Conservation (phyloP, 768 basidiomycete species). For the Rubroboletus satanas region DNA sequence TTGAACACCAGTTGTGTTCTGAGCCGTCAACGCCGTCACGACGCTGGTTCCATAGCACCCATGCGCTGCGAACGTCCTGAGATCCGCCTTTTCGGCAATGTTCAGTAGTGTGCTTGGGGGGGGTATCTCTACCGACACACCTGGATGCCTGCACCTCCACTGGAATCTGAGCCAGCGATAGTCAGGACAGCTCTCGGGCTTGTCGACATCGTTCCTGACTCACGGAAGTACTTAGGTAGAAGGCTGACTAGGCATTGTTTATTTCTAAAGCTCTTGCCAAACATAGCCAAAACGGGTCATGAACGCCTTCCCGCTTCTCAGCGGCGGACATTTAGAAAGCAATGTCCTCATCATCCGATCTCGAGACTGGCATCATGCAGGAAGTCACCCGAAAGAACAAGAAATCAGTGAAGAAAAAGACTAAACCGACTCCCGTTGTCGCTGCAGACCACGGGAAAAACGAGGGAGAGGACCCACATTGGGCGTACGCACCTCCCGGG, state of each 20-base stretch:
- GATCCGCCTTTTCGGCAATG: conserved; percentile 59
- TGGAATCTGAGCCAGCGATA: conserved; percentile 78
- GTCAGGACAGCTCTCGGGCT: conserved; percentile 47
- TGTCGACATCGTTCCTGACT: conserved; percentile 4
- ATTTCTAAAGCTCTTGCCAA: conserved; percentile 27
- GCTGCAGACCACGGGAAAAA: conserved; percentile 38
- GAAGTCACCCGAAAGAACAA: conserved; percentile 10
- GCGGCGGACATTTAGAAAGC: not conserved
- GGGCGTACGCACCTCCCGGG: conserved; percentile 58
- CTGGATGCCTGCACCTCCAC: conserved; percentile 90
- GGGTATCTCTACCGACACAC: conserved; percentile 33
- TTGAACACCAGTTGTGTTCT: conserved; percentile 84
- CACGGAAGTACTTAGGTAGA: not conserved
- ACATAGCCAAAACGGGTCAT: conserved; percentile 18
- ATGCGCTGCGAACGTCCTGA: conserved; percentile 78
- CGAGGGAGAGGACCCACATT: conserved; percentile 51
- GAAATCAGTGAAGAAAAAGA: conserved; percentile 10
- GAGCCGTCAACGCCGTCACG: conserved; percentile 83
- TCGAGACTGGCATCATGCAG: conserved; percentile 4
- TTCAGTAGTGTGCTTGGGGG: not conserved
- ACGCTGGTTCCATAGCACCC: conserved; percentile 78
- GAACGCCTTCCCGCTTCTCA: not conserved
- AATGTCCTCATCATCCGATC: conserved; percentile 27
- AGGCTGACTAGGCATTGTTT: conserved; percentile 14
- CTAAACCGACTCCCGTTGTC: not conserved